Evolutionary conservation across 2,329 filamentous ascomycete species (phyloP).

Genomic region (Ceratocystis alfenasii): DNA sequence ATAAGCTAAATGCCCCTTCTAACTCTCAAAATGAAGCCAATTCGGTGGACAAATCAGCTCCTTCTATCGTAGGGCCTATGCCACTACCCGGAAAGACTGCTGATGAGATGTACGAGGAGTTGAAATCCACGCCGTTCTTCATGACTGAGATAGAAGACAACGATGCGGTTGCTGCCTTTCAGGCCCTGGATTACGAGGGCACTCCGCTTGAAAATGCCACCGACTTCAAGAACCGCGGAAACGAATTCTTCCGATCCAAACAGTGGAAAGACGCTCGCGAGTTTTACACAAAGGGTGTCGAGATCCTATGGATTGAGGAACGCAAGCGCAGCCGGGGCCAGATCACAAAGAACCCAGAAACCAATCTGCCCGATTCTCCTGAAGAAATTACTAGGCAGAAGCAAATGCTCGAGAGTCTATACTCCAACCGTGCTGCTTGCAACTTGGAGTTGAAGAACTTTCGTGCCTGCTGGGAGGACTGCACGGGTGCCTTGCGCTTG

Average conservation of each 20-base stretch:
- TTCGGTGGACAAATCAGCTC: slow-evolving; percentile 33
- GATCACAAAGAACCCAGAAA: slow-evolving; percentile 27
- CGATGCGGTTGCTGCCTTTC: slow-evolving; percentile 70
- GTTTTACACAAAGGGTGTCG: slow-evolving; percentile 80
- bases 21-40: slow-evolving; percentile 28
- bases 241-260: slow-evolving; percentile 67
- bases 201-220: slow-evolving; percentile 69
- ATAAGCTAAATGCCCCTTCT: slow-evolving; percentile 10
- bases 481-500: slow-evolving; percentile 62
- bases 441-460: slow-evolving; percentile 84
- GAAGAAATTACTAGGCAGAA: slow-evolving; percentile 51
- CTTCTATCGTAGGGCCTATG: slow-evolving; percentile 39
- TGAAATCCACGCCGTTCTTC: slow-evolving; percentile 66
- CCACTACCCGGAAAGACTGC: slow-evolving; percentile 34
- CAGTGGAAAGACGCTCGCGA: slow-evolving; percentile 75
- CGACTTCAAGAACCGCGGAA: slow-evolving; percentile 85
- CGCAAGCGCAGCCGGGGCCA: slow-evolving; percentile 37
- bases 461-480: slow-evolving; percentile 74
- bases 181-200: slow-evolving; percentile 86
- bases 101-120: slow-evolving; percentile 44
- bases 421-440: slow-evolving; percentile 80
- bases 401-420: slow-evolving; percentile 59
- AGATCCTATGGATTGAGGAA: slow-evolving; percentile 55
- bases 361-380: slow-evolving; percentile 31
- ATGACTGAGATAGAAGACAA: slow-evolving; percentile 92